Evolutionary conservation across 257 asterid genomes (phyloP), one percentile per base, ranked within the genome.

Genomic region (Nicotiana noctiflora): DNA sequence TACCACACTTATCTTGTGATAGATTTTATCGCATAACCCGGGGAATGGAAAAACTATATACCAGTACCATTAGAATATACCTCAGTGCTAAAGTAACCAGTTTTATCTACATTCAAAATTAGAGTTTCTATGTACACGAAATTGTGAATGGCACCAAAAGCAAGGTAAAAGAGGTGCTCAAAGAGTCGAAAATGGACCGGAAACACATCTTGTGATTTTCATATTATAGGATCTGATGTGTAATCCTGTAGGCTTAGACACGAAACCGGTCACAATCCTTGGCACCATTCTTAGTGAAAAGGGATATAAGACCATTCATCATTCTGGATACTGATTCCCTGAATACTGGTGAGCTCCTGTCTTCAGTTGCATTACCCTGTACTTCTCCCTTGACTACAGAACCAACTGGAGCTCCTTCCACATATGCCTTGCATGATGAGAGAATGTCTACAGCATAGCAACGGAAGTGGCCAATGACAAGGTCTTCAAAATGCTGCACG

Each of bases 401-500:
- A 49, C 92, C 91, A 19, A 90, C 86, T 25, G 66, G 74, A 76
- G 90, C 90, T 46, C 94, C 94, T 51, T 84, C 88, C 34, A 64
- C 21, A 27, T 89, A 90, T 59, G 91, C 89, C 82, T 79, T 83
- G 79, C 94, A 89, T 25, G 92, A 88, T 8, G 88, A 81, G 31
- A 90, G 85, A 56, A 90, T 82, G 59, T 86, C 87, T 29, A 66
- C 86, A 12, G 91, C 91, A 32, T 59, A 81, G 9, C 37, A 8
- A 37, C 83, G 89, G 75, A 89, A 90, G 75, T 90, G 91, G 46
- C 92, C 91, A 3, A 80, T 64, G 5, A 90, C 91, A 34, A 87
- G 79, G 76, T 86, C 89, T 80, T 87, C 91, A 77, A 88, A 88
- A 82, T 90, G 88, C 93, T 88, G 90, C 57, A 81, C 25, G 79